A percentile compares a stretch with the other conserved stretches of the same genome.
Evolutionary conservation across 108 stramenopile species (phyloP).

Genomic region (Nannochloropsis oceanica): DNA sequence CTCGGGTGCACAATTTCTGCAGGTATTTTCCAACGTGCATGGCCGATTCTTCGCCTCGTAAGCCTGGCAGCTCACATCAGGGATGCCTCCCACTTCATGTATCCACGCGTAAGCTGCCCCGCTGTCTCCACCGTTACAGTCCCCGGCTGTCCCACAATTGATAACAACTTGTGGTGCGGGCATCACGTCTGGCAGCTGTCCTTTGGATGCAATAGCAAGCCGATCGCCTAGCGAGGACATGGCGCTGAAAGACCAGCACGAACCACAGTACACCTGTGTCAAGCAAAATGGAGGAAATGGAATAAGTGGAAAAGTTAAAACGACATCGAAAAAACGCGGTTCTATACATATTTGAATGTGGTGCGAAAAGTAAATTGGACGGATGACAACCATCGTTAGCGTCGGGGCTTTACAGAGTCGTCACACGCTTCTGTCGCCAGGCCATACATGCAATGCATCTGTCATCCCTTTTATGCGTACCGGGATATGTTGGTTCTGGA

Average conservation of each 20-base stretch:
- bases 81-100: background rate
- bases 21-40: background rate
- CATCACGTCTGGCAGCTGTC: background rate
- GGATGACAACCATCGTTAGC: no score
- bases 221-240: background rate
- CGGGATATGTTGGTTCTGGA: conserved; percentile 2
- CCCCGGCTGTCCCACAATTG: background rate
- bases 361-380: no score
- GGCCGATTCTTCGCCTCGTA: background rate
- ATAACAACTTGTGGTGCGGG: background rate
- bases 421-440: no score
- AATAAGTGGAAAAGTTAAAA: no score
- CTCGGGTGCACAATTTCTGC: background rate
- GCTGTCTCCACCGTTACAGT: background rate
- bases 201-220: background rate
- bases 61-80: background rate
- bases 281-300: background rate
- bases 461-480: background rate
- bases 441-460: no score
- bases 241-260: background rate
- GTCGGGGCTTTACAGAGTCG: no score
- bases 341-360: no score
- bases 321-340: no score
- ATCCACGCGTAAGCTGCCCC: background rate
- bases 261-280: background rate